These are phyloP conservation scores for Massarina eburnea DNA, from an alignment of 2,329 filamentous ascomycete species.

Conservation along the genomic window DNA sequence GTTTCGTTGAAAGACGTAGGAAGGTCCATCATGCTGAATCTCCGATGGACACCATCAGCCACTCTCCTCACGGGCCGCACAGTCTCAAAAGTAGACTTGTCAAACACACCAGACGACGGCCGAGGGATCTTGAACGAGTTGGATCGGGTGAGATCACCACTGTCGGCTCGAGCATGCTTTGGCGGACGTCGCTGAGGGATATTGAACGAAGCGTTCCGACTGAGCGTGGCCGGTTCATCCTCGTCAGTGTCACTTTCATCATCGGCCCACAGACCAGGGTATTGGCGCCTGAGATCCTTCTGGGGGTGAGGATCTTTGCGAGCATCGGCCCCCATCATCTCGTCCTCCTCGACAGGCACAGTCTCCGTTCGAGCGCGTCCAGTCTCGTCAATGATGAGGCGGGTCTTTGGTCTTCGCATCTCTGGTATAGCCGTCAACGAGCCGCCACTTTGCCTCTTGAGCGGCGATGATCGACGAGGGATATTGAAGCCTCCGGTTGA, in stretches of 20 bases:
- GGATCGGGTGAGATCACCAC: conserved; percentile 26
- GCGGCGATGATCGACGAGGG: conserved; percentile 49
- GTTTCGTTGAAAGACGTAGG: conserved; percentile 24
- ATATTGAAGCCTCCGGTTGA: conserved; percentile 31
- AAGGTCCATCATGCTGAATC: conserved; percentile 39
- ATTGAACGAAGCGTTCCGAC: conserved; percentile 40
- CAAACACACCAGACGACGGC: conserved; percentile 30
- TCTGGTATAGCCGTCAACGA: conserved; percentile 51
- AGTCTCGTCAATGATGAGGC: conserved; percentile 51
- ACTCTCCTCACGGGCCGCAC: conserved; percentile 24
- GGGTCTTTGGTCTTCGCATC: conserved; percentile 44
- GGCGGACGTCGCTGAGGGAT: conserved; percentile 35
- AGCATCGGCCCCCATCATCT: conserved; percentile 29
- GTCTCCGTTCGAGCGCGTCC: conserved; percentile 52
- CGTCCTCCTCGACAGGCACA: conserved; percentile 38
- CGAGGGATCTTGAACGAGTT: conserved; percentile 38
- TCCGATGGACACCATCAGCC: conserved; percentile 26
- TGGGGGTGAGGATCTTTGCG: conserved; percentile 18
- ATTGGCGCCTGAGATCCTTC: conserved; percentile 38
- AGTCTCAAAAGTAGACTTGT: conserved; percentile 36
- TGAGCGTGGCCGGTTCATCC: conserved; percentile 34
- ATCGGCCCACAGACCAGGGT: conserved; percentile 49
- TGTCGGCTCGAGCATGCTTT: conserved; percentile 40
- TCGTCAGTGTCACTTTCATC: conserved; percentile 43
- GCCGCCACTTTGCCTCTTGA: conserved; percentile 48